A percentile compares a stretch with the other conserved stretches of the same genome.
Evolutionary conservation across 306 rosid genomes (phyloP).

Genomic region (Acacia crassicarpa): DNA sequence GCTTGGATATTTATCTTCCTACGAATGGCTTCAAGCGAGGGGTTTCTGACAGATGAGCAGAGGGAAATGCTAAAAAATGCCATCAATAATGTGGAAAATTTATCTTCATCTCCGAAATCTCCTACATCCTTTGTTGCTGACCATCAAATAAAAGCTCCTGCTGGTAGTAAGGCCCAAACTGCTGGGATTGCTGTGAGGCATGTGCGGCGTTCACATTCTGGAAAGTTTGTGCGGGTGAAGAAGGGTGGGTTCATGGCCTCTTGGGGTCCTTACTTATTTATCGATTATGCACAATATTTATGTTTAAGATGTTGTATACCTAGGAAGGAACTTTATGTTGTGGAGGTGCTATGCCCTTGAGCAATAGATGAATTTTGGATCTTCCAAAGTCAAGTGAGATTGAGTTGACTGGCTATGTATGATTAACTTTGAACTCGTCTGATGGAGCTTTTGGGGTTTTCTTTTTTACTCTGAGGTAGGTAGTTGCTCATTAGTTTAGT

Average conservation of each 20-base stretch:
- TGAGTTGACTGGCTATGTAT: neutral
- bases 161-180: conserved; percentile 75
- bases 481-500: neutral
- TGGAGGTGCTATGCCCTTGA: neutral
- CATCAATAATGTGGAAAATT: conserved; percentile 65
- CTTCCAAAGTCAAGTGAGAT: neutral
- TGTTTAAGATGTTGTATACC: neutral
- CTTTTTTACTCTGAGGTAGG: neutral
- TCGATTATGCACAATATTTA: neutral
- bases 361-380: neutral
- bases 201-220: conserved; percentile 84
- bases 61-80: conserved; percentile 79
- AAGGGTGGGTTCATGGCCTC: conserved; percentile 63
- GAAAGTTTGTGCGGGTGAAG: conserved; percentile 76
- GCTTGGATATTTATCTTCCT: conserved; percentile 11
- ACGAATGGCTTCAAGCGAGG: conserved; percentile 86
- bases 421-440: conserved; percentile 2
- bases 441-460: neutral
- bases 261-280: neutral
- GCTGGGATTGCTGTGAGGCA: conserved; percentile 81
- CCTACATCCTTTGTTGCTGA: conserved; percentile 75
- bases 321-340: neutral
- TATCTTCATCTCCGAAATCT: conserved; percentile 90
- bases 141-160: conserved; percentile 74
- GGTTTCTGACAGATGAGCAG: conserved; percentile 90